Conservation (phyloP, 176 grass and related monocot genomes). For the Typha latifolia region DNA sequence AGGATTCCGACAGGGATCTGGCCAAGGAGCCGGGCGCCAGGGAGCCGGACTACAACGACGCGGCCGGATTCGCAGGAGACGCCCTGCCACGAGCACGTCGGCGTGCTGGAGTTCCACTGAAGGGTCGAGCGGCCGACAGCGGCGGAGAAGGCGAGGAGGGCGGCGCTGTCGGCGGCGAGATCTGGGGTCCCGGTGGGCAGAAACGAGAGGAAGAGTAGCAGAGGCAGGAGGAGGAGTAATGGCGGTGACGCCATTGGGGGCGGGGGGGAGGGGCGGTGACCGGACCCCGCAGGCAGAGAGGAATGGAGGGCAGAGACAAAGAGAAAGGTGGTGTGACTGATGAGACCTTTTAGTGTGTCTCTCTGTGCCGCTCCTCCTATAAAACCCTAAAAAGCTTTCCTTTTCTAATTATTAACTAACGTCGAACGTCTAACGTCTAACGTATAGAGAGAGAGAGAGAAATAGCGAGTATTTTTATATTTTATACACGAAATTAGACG, state of each 20-base stretch:
- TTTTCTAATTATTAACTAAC: not conserved
- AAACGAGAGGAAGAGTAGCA: slow-evolving; percentile 2
- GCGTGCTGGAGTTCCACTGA: slow-evolving; percentile 55
- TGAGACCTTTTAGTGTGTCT: not conserved
- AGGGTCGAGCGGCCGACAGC: slow-evolving; percentile 52
- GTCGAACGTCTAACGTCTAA: not conserved
- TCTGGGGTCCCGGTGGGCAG: slow-evolving; percentile 5
- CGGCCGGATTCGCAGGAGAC: slow-evolving; percentile 57
- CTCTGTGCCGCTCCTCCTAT: not conserved
- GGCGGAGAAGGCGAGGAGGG: slow-evolving; percentile 45
- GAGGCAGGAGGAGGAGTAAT: not conserved
- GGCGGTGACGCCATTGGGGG: slow-evolving; percentile 13
- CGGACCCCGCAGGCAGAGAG: not conserved
- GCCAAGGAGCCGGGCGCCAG: slow-evolving; percentile 67
- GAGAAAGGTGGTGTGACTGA: not conserved
- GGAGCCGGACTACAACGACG: slow-evolving; percentile 58
- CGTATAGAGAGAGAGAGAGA: too few relatives aligned
- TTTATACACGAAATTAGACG: too few relatives aligned
- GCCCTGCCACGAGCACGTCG: slow-evolving; percentile 64
- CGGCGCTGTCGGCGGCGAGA: slow-evolving; percentile 19
- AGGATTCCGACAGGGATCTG: slow-evolving; percentile 48
- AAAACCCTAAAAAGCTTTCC: slow-evolving; percentile 2
- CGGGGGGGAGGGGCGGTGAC: not conserved
- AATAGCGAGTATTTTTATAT: too few relatives aligned
- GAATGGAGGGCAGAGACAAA: slow-evolving; percentile 4